Evolutionary conservation across 495 filamentous ascomycete species (phyloP), one percentile per base, ranked within the genome.

Genomic region (Aspergillus sclerotioniger): DNA sequence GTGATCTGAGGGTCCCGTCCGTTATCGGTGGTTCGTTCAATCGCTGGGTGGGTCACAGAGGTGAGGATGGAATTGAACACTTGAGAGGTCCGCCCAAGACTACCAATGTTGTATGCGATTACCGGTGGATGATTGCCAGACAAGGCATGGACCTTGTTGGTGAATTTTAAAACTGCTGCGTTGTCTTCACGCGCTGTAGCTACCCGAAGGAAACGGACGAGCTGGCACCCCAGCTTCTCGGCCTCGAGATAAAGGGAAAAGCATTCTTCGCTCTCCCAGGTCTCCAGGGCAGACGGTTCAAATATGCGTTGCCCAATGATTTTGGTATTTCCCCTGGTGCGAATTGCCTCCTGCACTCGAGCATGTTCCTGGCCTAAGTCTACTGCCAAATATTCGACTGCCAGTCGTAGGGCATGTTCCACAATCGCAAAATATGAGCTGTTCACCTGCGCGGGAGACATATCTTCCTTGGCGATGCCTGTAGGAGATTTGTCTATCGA

Each of bases 61-160:
- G 82, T 87, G 51, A 92, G 76, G 16, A 84, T 86, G 17, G 76
- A 74, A 58, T 88, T 90, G 65, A 90, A 86, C 1, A 87, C 81
- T 28, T 85, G 81, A 5, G 86, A 89, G 1, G 83, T 79, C 3
- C 84, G 80, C 12, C 90, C 90, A 17, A 86, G 75, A 3, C 80
- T 78, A 3, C 89, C 89, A 33, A 86, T 77, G 64, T 91, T 89
- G 70, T 88, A 92, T 9, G 87, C 88, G 46, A 90, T 87, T 9
- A 92, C 68, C 0, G 82, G 80, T 0, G 83, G 79, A 39, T 71
- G 69, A 2, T 62, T 53, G 10, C 72, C 71, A 5, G 75, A 61
- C 12, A 77, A 62, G 1, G 71, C 61, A 15, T 73, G 68, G 15
- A 82, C 71, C 41, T 71, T 77, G 33, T 76, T 75, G 12, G 71